Percentiles rank a stretch among this genome's conserved stretches.
Evolutionary conservation across 257 asterid species (phyloP).

Genomic region (Primulina eburnea): DNA sequence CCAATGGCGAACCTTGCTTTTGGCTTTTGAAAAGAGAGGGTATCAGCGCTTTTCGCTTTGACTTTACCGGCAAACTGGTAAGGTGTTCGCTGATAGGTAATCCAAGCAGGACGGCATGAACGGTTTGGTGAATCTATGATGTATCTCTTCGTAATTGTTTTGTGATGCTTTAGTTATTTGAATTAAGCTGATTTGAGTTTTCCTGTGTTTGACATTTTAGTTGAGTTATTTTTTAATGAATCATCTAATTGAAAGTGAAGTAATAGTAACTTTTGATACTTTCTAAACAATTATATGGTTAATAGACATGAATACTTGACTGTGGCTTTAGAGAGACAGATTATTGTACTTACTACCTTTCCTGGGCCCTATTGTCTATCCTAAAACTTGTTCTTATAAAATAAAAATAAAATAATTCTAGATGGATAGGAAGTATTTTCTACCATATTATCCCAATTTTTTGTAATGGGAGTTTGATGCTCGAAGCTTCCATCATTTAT

Average conservation of each 20-base stretch:
- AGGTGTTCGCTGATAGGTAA: constrained; percentile 18
- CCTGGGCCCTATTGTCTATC: not conserved
- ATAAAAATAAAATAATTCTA: too few relatives aligned
- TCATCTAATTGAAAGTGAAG: too few relatives aligned
- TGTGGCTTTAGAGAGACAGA: too few relatives aligned
- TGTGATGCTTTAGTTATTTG: not conserved
- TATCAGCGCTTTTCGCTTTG: constrained; percentile 81
- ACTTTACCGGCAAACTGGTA: constrained; percentile 96
- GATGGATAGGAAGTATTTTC: too few relatives aligned
- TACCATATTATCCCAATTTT: too few relatives aligned
- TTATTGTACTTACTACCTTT: not conserved
- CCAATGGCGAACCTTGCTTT: constrained; percentile 76
- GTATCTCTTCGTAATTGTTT: too few relatives aligned
- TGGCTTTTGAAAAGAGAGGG: constrained; percentile 67
- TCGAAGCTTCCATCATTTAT: too few relatives aligned
- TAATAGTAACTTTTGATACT: too few relatives aligned
- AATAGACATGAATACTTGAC: too few relatives aligned
- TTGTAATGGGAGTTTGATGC: not conserved
- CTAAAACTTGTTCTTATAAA: not conserved
- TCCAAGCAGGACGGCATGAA: not conserved
- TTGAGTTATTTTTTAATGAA: not conserved
- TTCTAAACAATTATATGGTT: too few relatives aligned
- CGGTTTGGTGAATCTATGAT: too few relatives aligned
- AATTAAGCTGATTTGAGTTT: not conserved
- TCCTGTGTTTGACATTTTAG: not conserved